Conservation (phyloP, 768 basidiomycete genomes). For the Russula abietina region DNA sequence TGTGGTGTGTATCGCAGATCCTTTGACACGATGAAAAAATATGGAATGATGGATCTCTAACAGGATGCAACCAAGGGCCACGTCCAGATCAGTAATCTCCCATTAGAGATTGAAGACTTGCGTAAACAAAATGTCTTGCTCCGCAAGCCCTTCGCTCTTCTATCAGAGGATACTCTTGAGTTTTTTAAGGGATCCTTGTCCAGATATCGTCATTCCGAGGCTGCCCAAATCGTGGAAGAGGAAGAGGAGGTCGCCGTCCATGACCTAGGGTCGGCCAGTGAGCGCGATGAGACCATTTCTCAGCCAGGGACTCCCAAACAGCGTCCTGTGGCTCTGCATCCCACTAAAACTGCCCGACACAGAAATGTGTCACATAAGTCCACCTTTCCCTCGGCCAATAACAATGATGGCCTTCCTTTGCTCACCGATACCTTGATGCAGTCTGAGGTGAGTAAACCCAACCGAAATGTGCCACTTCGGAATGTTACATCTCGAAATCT, state of each 20-base stretch:
- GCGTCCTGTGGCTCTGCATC: too few relatives aligned
- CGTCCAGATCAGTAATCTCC: conserved; percentile 65
- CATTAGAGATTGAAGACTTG: conserved; percentile 78
- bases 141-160: too few relatives aligned
- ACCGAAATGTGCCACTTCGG: background rate
- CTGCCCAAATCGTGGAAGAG: background rate
- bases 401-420: background rate
- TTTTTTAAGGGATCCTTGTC: background rate
- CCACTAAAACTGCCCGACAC: too few relatives aligned
- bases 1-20: conserved; percentile 48
- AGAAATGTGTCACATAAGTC: too few relatives aligned
- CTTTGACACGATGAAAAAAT: background rate
- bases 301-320: too few relatives aligned
- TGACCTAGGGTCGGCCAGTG: background rate
- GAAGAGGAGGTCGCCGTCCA: background rate
- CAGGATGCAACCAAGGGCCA: conserved; percentile 84
- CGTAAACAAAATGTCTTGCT: conserved; percentile 31
- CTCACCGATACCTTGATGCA: background rate
- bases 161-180: background rate
- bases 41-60: background rate
- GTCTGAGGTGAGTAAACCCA: background rate
- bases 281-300: too few relatives aligned
- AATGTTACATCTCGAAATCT: too few relatives aligned
- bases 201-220: background rate
- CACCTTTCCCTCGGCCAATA: too few relatives aligned